These are phyloP conservation scores for Tetrastigma voinierianum DNA, from an alignment of 164 flowering plant species.

Conservation along the genomic window DNA sequence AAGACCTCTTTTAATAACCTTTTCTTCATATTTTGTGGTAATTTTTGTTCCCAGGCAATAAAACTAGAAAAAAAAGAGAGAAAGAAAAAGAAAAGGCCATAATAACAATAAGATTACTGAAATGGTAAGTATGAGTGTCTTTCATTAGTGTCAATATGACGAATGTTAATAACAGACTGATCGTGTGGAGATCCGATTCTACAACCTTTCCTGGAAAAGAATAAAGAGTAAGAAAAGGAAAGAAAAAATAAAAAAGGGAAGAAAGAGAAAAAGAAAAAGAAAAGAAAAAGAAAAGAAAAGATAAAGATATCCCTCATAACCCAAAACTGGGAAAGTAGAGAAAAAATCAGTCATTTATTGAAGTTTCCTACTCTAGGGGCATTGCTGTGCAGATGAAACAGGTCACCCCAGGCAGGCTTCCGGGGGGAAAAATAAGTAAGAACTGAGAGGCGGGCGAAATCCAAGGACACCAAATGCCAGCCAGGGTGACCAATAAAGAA, in stretches of 20 bases:
- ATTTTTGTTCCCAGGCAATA: too few relatives aligned
- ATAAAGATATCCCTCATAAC: slow-evolving; percentile 21
- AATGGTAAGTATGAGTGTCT: slow-evolving; percentile 20
- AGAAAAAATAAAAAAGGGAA: too few relatives aligned
- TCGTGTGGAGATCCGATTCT: slow-evolving; percentile 27
- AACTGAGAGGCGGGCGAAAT: slow-evolving; percentile 29
- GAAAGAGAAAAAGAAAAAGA: slow-evolving; percentile 26
- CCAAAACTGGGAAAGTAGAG: slow-evolving; percentile 17
- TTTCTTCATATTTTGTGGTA: too few relatives aligned
- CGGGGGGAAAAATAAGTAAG: slow-evolving; percentile 22
- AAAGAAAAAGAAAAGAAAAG: background rate
- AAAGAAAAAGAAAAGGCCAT: too few relatives aligned
- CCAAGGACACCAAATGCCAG: slow-evolving; percentile 17
- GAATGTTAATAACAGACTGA: slow-evolving; percentile 27
- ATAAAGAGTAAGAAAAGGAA: too few relatives aligned
- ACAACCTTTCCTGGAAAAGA: slow-evolving; percentile 32
- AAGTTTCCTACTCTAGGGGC: slow-evolving; percentile 19
- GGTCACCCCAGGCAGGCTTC: slow-evolving; percentile 31
- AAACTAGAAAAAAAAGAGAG: too few relatives aligned
- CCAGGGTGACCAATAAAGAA: slow-evolving; percentile 5
- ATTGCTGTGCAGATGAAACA: slow-evolving; percentile 48
- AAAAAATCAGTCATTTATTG: slow-evolving; percentile 41
- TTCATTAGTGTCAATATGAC: slow-evolving; percentile 38
- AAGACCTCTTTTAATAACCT: too few relatives aligned
- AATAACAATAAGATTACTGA: background rate